phyloP scores from a whole-genome alignment of 202 grass and related monocot genomes.

The Carex arenaria region DNA sequence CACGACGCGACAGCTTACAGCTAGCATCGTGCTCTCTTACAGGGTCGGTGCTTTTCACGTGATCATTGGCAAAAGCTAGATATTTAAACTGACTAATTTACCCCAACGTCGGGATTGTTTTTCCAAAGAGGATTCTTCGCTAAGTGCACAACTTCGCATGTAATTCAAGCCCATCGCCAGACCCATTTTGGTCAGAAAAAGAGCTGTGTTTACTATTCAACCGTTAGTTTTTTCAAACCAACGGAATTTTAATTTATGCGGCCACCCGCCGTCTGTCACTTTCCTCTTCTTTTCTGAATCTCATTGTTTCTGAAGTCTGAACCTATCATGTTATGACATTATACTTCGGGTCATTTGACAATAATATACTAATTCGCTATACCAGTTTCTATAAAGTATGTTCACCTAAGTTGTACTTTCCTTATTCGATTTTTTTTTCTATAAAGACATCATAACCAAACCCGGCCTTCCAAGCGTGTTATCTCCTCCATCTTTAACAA shows the following conservation, averaged over 20 bases:
- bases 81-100: background rate
- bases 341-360: background rate
- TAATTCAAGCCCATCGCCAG: background rate
- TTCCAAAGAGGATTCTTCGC: background rate
- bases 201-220: background rate
- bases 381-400: background rate
- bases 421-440: slow-evolving; percentile 1
- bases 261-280: slow-evolving; percentile 10
- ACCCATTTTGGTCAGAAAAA: background rate
- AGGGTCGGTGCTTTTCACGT: slow-evolving; percentile 11
- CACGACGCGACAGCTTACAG: too few relatives aligned
- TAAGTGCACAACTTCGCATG: background rate
- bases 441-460: background rate
- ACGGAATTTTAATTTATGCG: slow-evolving; percentile 22
- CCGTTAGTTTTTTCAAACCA: slow-evolving; percentile 11
- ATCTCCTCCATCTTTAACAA: background rate
- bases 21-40: background rate
- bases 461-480: background rate
- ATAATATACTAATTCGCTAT: background rate
- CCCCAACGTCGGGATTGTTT: background rate
- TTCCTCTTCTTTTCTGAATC: background rate
- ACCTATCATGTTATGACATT: background rate
- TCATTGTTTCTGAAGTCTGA: background rate
- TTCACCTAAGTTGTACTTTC: background rate
- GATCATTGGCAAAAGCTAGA: background rate